Base-by-base conservation (phyloP, 163 green algal genomes). In the Scenedesmus sp. region DNA sequence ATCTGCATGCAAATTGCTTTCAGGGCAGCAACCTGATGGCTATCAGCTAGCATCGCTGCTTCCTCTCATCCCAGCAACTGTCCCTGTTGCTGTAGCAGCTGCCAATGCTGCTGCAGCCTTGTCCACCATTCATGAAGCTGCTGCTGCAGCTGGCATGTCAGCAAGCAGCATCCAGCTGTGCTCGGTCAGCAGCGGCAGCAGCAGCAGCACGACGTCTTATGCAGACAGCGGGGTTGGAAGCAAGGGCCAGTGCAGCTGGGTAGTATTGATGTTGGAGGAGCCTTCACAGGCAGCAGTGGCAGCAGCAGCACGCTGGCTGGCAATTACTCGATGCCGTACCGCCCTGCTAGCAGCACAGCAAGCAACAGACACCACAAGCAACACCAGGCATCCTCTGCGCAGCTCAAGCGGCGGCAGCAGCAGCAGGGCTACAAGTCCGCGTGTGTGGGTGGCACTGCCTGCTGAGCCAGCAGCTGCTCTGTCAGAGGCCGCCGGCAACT, bases 161-260 rank as follows among this genome's bases (percentile, higher is more conserved):
- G 46, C 77, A 56, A 60, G 77, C 77, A 60, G 20, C 70, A 79
- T 79, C 18, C 16, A 82, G 85, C 64, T 55, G 62, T 77, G 59
- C 59, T 56, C 59, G 57, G n/a, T 16, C 60, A 62, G 84, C 84
- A 88, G 84, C 59, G 52, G 64, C 84, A 62, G 84, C 57, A 81
- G 5, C n/a, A 86, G n/a, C n/a, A 59, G 34, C 26, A 46, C n/a
- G n/a, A 46, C 0, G 2, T 6, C 23, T 3, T 13, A 16, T 52
- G 70, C 70, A 4, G 13, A 79, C 4, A 79, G 5, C 23, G 0
- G 1, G 46, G 23, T 1, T 52, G 5, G 34, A 46, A 46, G 0
- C 34, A 46, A 2, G 23, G 23, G 13, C 23, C 12, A 52, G 4
- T 52, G 20, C 70, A 79, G 46, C 0, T 84, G 77, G 77, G 2